Base-by-base conservation (phyloP, 1,284 basidiomycete species). In the Cystobasidium pallidum region DNA sequence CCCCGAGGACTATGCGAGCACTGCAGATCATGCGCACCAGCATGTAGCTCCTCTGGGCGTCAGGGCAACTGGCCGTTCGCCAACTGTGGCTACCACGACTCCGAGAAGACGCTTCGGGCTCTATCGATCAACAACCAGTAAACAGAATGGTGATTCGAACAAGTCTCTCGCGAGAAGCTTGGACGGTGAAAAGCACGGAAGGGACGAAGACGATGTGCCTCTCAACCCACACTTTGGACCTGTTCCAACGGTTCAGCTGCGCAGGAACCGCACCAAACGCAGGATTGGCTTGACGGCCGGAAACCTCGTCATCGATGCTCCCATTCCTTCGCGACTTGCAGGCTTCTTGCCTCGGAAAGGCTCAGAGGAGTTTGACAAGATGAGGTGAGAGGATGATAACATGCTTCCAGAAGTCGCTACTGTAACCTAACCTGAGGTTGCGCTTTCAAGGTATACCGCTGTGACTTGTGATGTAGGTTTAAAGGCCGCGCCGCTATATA, bases 251-350 rank as follows among this genome's bases (percentile, higher is more conserved):
- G 36, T 54, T 10, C 63, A 66, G 43, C 43, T 66, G 3, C 52
- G 70, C 11, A 66, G 70, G 32, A 74, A 80, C 67, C 76, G 82
- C 52, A 81, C 82, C 68, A 82, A 82, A 73, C 82, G 83, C 66
- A 79, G 79, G 43, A 81, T 84, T 13, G 80, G 80, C 10, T 78
- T 85, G 79, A 82, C 89, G 55, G 88, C 91, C 75, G 93, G 94
- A 19, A 92, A 95, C 80, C 86, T 94, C 66, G 90, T 94, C 10
- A 85, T 94, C 11, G 89, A 94, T 74, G 84, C 93, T 75, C 85
- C 87, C 26, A 90, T 96, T 7, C 94, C 94, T 19, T 89, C 91
- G 0, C 88, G 90, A 75, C 84, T 96, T 55, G 87, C 80, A 0
- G 80, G 82, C 67, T 83, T 95, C 67, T 82, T 97, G 24, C 92